Conservation (phyloP, 2,329 filamentous ascomycete genomes). For the Purpureocillium takamizusanense region DNA sequence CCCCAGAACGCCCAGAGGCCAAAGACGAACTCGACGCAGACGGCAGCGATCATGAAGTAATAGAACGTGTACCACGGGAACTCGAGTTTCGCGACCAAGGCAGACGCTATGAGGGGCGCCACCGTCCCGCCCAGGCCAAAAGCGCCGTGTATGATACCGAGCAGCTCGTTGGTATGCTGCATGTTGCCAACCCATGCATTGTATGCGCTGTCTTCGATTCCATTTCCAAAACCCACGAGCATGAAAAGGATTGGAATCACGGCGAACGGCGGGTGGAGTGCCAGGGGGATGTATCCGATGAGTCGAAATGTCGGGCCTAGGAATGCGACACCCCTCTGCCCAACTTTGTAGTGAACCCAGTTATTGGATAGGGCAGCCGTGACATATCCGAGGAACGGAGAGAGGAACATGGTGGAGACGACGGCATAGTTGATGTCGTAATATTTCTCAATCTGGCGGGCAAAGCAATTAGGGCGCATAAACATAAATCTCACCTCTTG, state of each 20-base stretch:
- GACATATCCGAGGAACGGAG: slow-evolving; percentile 56
- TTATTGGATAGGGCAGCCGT: slow-evolving; percentile 54
- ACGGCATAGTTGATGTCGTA: slow-evolving; percentile 53
- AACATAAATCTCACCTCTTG: too few relatives aligned
- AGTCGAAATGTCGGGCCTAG: slow-evolving; percentile 55
- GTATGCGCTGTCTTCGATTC: slow-evolving; percentile 53
- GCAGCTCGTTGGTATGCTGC: slow-evolving; percentile 61
- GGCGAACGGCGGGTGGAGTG: slow-evolving; percentile 60
- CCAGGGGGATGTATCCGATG: slow-evolving; percentile 54
- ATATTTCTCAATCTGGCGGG: slow-evolving; percentile 30
- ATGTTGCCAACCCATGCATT: slow-evolving; percentile 61
- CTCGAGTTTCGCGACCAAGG: slow-evolving; percentile 55
- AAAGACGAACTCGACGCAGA: slow-evolving; percentile 44
- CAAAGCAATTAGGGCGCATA: too few relatives aligned
- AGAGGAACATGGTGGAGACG: slow-evolving; percentile 57
- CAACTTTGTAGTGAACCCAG: slow-evolving; percentile 17
- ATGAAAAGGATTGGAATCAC: slow-evolving; percentile 56
- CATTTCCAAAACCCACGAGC: slow-evolving; percentile 63
- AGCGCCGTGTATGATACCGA: slow-evolving; percentile 63
- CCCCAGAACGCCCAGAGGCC: slow-evolving; percentile 52
- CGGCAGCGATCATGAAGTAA: slow-evolving; percentile 60
- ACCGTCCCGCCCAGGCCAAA: slow-evolving; percentile 67
- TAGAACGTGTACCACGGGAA: slow-evolving; percentile 67
- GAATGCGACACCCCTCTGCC: slow-evolving; percentile 55
- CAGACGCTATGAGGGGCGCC: slow-evolving; percentile 61